A percentile compares a stretch with the other conserved stretches of the same genome.
These are phyloP conservation scores for Leccinum longicurvipes DNA, from an alignment of 768 basidiomycete genomes.

Conservation along the genomic window DNA sequence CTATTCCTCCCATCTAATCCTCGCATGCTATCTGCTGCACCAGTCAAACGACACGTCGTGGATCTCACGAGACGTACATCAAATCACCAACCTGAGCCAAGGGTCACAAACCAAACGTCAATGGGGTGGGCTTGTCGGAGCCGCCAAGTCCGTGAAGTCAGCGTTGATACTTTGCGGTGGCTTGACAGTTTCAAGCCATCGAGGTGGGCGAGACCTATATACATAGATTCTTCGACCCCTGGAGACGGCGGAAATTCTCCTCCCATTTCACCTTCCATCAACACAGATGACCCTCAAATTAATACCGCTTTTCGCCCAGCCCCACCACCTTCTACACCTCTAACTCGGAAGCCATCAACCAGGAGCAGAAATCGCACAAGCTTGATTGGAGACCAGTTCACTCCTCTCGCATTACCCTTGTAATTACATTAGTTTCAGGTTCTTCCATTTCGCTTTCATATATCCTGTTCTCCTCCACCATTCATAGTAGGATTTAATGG, in stretches of 20 bases:
- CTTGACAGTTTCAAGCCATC: slow-evolving; percentile 60
- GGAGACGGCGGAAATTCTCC: slow-evolving; percentile 27
- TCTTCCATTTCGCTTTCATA: slow-evolving; percentile 5
- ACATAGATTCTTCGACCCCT: slow-evolving; percentile 34
- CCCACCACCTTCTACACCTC: slow-evolving; percentile 41
- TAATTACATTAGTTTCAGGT: slow-evolving; percentile 2
- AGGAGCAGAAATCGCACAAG: slow-evolving; percentile 55
- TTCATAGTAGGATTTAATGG: not conserved
- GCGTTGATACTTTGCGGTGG: slow-evolving; percentile 59
- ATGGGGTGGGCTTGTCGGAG: slow-evolving; percentile 60
- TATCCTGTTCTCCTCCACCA: not conserved
- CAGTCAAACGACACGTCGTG: slow-evolving; percentile 39
- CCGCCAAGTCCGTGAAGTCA: slow-evolving; percentile 58
- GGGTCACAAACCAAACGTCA: slow-evolving; percentile 40
- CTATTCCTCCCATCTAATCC: slow-evolving; percentile 80
- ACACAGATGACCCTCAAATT: slow-evolving; percentile 32
- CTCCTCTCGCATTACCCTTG: slow-evolving; percentile 14
- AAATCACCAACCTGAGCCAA: slow-evolving; percentile 27
- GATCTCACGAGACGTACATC: slow-evolving; percentile 14
- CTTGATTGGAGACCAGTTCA: slow-evolving; percentile 33
- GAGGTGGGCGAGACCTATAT: slow-evolving; percentile 51
- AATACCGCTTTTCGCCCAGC: slow-evolving; percentile 31
- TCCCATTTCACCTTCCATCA: slow-evolving; percentile 31
- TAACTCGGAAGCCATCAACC: slow-evolving; percentile 64
- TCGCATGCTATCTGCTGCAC: slow-evolving; percentile 68